These are phyloP conservation scores for Acanthamoeba culbertsoni DNA, from an alignment of 208 protist genomes.

Conservation along the genomic window DNA sequence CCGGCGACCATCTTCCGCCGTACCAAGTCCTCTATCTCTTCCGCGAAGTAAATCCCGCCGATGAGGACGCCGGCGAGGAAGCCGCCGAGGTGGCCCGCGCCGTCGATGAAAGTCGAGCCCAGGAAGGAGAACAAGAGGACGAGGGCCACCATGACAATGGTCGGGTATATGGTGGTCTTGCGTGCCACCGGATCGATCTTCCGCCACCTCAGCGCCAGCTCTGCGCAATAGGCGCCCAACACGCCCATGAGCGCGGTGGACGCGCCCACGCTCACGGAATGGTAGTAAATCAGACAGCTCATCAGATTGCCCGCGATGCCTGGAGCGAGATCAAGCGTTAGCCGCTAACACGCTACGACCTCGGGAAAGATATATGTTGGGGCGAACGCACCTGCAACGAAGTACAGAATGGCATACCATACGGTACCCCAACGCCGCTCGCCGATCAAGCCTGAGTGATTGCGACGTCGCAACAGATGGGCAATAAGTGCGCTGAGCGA, in stretches of 20 bases:
- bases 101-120: not conserved
- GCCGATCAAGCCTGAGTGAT: not conserved
- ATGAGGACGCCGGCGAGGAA: not conserved
- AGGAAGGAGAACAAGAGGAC: not conserved
- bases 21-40: not conserved
- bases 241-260: slow-evolving; percentile 25
- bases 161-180: not conserved
- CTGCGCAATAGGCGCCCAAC: not conserved
- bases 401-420: not conserved
- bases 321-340: not conserved
- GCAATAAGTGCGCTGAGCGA: too few species aligned
- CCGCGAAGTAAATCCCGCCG: not conserved
- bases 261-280: not conserved
- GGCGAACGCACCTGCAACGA: not conserved
- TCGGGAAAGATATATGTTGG: not conserved
- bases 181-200: not conserved
- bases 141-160: not conserved
- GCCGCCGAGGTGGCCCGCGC: not conserved
- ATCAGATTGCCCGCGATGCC: not conserved
- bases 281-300: not conserved
- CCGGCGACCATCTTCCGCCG: not conserved
- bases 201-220: not conserved
- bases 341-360: too few species aligned
- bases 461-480: too few species aligned
- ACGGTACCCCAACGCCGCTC: not conserved